phyloP scores from a whole-genome alignment of 2,329 filamentous ascomycete species.

The Penicillium occitanis region DNA sequence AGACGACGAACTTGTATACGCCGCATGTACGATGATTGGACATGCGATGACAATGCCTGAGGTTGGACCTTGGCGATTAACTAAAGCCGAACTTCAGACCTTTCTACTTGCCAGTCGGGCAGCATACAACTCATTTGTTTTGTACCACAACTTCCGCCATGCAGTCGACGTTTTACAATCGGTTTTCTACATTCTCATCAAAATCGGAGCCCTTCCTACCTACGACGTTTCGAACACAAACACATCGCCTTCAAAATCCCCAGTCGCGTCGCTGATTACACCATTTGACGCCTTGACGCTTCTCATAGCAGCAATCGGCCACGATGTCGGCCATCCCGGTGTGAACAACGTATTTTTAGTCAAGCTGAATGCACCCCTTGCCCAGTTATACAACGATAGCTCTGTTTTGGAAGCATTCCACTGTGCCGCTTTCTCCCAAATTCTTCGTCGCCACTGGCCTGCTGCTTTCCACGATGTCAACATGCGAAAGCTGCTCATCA shows the following conservation, averaged over 20 bases:
- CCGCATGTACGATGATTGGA: slow-evolving; percentile 82
- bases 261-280: slow-evolving; percentile 72
- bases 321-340: slow-evolving; percentile 95
- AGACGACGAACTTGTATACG: slow-evolving; percentile 87
- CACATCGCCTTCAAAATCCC: slow-evolving; percentile 50
- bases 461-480: slow-evolving; percentile 72
- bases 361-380: slow-evolving; percentile 85
- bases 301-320: slow-evolving; percentile 92
- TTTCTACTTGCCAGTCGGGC: slow-evolving; percentile 86
- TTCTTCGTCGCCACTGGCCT: slow-evolving; percentile 89
- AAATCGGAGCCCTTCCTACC: slow-evolving; percentile 71
- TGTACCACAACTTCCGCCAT: slow-evolving; percentile 98
- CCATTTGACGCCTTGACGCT: slow-evolving; percentile 88
- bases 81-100: slow-evolving; percentile 74
- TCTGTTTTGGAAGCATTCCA: slow-evolving; percentile 97
- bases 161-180: slow-evolving; percentile 95
- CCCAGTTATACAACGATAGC: slow-evolving; percentile 93
- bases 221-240: slow-evolving; percentile 50
- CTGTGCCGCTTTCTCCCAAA: slow-evolving; percentile 94
- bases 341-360: slow-evolving; percentile 98
- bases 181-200: slow-evolving; percentile 83
- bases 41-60: slow-evolving; percentile 82
- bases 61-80: slow-evolving; percentile 75
- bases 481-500: slow-evolving; percentile 90
- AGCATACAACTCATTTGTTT: slow-evolving; percentile 95